Evolutionary conservation across 768 basidiomycete genomes (phyloP), one percentile per base, ranked within the genome.

Genomic region (Ephemerocybe angulata): DNA sequence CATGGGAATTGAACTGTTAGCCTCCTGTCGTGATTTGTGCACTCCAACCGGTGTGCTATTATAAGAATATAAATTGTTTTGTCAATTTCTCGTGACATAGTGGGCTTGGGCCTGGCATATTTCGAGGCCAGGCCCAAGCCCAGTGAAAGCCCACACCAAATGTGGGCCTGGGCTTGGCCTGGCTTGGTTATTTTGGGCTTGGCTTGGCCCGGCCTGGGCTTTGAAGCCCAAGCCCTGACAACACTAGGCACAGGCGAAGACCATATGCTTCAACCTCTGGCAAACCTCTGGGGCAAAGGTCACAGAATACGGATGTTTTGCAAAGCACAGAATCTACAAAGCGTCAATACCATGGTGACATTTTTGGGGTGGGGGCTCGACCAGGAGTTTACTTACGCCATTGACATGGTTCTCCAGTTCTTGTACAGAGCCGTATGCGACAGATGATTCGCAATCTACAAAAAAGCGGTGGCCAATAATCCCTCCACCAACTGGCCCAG

Each of bases 401-500:
- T 60, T 59, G 12, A 60, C 24, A 52, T 60, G 59, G 21, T 37
- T 25, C 40, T 60, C 42, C 15, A 60, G 40, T 24, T 60, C 58
- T 29, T 59, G 31, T 28, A 59, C 59, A n/a, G 59, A 19, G 19
- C 50, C 27, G 52, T 58, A 60, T 15, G 15, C n/a, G 22, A 55
- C 43, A 12, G 22, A 10, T 10, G 59, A 43, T 25, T 15, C 28
- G 42, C 53, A 25, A 13, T 59, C 46, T 15, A 10, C 11, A 46
- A 60, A 58, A 44, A 59, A 59, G 44, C 47, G 28, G 49, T 60
- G 58, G n/a, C 38, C 33, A 28, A 60, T 54, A 21, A 46, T n/a
- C 19, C 59, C 58, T 19, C 58, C 58, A 8, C 59, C 59, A 6
- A 60, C 53, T 21, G 52, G 59, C 38, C 59, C 59, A 50, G 58